Evolutionary conservation across 371 early-diverging fungal species (phyloP).

Genomic region (Modicella reniformis): DNA sequence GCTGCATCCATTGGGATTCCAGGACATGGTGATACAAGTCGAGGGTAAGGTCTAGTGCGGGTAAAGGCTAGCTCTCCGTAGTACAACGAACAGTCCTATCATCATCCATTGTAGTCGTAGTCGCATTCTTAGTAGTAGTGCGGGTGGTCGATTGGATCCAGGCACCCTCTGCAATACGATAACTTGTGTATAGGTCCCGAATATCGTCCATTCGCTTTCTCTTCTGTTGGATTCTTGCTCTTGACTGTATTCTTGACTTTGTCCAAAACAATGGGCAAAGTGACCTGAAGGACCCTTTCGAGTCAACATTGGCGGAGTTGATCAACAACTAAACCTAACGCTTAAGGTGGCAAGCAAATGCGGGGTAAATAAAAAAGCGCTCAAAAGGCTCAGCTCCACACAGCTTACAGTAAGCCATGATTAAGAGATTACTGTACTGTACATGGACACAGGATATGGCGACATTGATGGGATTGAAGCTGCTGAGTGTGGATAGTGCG

Average conservation of each 20-base stretch:
- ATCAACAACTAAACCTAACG: too few relatives aligned
- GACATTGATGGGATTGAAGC: not conserved
- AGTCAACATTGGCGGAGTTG: too few relatives aligned
- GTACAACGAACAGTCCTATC: constrained; percentile 56
- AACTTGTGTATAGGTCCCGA: constrained; percentile 15
- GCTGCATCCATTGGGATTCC: constrained; percentile 56
- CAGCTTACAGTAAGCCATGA: too few relatives aligned
- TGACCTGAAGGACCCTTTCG: too few relatives aligned
- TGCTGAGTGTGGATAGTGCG: constrained; percentile 13
- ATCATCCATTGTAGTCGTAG: not conserved
- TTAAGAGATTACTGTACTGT: too few relatives aligned
- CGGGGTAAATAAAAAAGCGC: too few relatives aligned
- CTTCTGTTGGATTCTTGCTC: too few relatives aligned
- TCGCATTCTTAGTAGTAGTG: not conserved
- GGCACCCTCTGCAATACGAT: constrained; percentile 21
- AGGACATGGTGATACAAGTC: constrained; percentile 54
- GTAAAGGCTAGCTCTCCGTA: constrained; percentile 75
- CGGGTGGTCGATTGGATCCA: constrained; percentile 22
- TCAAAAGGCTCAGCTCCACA: too few relatives aligned
- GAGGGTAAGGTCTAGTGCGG: constrained; percentile 39
- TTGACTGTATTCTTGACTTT: too few relatives aligned
- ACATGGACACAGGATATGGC: too few relatives aligned
- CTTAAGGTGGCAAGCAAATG: too few relatives aligned
- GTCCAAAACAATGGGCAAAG: too few relatives aligned
- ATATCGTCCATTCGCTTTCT: constrained; percentile 11